Base-by-base conservation (phyloP, 2,329 filamentous ascomycete genomes). In the Sclerotinia trifoliorum region DNA sequence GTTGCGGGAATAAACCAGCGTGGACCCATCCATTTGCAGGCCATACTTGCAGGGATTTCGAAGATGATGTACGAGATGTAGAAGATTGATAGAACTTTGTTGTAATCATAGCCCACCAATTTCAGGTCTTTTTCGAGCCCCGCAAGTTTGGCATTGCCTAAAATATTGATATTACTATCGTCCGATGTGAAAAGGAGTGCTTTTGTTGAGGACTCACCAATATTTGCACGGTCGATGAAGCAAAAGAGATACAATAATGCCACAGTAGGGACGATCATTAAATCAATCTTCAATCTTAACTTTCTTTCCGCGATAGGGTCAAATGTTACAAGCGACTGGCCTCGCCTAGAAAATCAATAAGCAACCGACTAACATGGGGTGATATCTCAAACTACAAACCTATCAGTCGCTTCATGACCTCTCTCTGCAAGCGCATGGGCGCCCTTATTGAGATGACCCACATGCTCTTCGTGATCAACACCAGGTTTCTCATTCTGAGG, bases 211-310 rank as follows among this genome's bases (percentile, higher is more conserved):
- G 13, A 58, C 80, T 74, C 75, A 88, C 88, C 89, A 49, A 92
- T 89, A 70, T 91, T 92, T 32, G 89, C 87, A n/a, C 89, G 83
- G 73, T 91, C 89, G 71, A 91, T 90, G 78, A 91, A 91, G 78
- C 88, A 91, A 74, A 91, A 91, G 0, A 91, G 82, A 73, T 91
- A 92, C 4, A 92, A 79, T 0, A 91, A 68, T 0, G 88, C 80
- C 0, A 91, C 88, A 0, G 86, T 90, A 0, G 90, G 89, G 0
- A 91, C 81, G 56, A 90, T 84, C 73, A 81, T 84, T 7, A 90
- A 72, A 73, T 92, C 89, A 60, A 91, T 87, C 77, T 91, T 91
- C 74, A 79, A 78, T 10, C 87, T 81, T 32, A 91, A 80, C 64
- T 80, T 83, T 10, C 81, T 77, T 75, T 90, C 89, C 2, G 84